Base-by-base conservation (phyloP, 768 basidiomycete species). In the Hirschioporus abietinus region DNA sequence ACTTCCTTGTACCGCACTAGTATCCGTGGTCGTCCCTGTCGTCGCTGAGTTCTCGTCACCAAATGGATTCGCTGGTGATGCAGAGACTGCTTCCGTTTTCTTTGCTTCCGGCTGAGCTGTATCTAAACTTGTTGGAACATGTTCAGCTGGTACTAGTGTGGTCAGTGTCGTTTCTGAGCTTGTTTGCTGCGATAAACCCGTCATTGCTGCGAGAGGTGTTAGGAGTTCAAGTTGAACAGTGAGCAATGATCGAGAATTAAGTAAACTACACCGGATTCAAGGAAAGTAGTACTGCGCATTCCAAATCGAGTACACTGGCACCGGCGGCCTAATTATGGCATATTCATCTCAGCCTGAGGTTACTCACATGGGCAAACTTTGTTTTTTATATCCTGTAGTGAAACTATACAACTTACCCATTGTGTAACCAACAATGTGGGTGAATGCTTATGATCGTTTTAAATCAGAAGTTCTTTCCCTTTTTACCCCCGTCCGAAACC, bases 111-210 rank as follows among this genome's bases (percentile, higher is more conserved):
- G 26, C 20, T 27, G 35, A 64, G 65, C 17, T 0, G 58, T 34
- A 8, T 63, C 60, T 25, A 60, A 27, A 64, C 30, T 64, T 66
- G 63, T 26, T 66, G 62, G 18, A 64, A n/a, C 62, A 66, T 63
- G 63, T 64, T 66, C 66, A 66, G 62, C 42, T 30, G 30, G n/a
- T n/a, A 36, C 42, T 10, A 52, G 42, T 30, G 30, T 30, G 4
- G 30, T 52, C 42, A 10, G 42, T 3, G 42, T 52, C 15, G 20
- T 52, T 52, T 15, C 42, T 20, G 42, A 10, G 42, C 42, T 52
- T 20, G 20, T 15, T 52, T 52, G 15, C 20, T 5, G 42, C 42
- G 42, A 20, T 52, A 52, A 6, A 20, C 42, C 42, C 42, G 42
- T 52, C 42, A 52, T 52, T 52, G 42, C 42, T 52, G 42, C 42